These are phyloP conservation scores for Cercospora sp. DNA, from an alignment of 2,329 filamentous ascomycete species.

Conservation along the genomic window DNA sequence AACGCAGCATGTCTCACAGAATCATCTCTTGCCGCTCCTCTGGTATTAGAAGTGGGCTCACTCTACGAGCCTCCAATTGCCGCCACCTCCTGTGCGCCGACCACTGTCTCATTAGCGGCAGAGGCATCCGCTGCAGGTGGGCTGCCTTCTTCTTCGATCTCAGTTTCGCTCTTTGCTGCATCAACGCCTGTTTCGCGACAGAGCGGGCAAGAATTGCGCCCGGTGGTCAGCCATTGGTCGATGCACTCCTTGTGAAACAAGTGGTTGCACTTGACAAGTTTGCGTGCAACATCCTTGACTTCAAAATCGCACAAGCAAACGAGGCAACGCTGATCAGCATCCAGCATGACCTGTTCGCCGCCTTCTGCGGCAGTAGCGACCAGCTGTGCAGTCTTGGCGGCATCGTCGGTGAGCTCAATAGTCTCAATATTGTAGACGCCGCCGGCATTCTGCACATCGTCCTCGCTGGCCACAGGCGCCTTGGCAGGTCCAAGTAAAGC, in stretches of 20 bases:
- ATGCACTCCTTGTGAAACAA: conserved; percentile 69
- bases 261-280: conserved; percentile 64
- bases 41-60: conserved; percentile 14
- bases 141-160: conserved; percentile 15
- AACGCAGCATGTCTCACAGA: conserved; percentile 18
- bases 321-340: conserved; percentile 57
- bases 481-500: conserved; percentile 68
- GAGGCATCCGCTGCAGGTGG: not conserved
- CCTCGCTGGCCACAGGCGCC: conserved; percentile 65
- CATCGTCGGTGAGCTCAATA: conserved; percentile 23
- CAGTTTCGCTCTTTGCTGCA: conserved; percentile 43
- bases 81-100: conserved; percentile 12
- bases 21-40: conserved; percentile 14
- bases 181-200: conserved; percentile 61
- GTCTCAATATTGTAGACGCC: conserved; percentile 58
- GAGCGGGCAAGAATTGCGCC: conserved; percentile 64
- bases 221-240: conserved; percentile 71
- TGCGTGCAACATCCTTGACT: conserved; percentile 60
- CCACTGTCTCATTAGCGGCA: not conserved
- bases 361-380: conserved; percentile 39
- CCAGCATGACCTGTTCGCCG: conserved; percentile 37
- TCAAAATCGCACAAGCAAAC: conserved; percentile 69
- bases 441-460: conserved; percentile 63
- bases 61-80: conserved; percentile 21
- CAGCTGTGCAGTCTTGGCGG: conserved; percentile 32